Evolutionary conservation across 179 eudicot species (phyloP).

Genomic region (Beta macrorhiza): DNA sequence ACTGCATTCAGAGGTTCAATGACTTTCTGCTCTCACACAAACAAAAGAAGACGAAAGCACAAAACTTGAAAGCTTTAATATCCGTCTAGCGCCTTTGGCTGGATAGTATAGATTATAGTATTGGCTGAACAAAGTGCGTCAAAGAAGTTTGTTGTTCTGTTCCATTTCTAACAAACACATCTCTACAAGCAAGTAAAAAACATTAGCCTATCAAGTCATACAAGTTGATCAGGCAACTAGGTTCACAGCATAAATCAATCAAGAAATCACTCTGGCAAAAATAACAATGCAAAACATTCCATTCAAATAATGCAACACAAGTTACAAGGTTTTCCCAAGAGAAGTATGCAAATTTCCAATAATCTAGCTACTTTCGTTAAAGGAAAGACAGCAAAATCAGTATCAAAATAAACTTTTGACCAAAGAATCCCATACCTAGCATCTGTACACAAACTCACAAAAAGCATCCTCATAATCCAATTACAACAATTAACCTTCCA

Average conservation of each 20-base stretch:
- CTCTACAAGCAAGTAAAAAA: neutral
- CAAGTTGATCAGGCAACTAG: neutral
- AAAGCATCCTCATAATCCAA: conserved; percentile 3
- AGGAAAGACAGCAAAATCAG: neutral
- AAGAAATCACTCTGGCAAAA: neutral
- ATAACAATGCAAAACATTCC: conserved; percentile 10
- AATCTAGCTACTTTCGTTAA: conserved; percentile 11
- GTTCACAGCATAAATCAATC: neutral
- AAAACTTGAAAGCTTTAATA: neutral
- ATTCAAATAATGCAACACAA: conserved; percentile 14
- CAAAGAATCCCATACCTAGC: conserved; percentile 31
- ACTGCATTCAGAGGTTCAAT: neutral
- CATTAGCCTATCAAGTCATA: neutral
- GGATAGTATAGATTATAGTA: neutral
- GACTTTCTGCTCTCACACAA: neutral
- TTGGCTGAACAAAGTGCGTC: neutral
- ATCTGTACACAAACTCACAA: conserved; percentile 25
- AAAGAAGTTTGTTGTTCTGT: too few species aligned
- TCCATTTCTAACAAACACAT: neutral
- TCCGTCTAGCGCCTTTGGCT: neutral
- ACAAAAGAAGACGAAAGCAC: neutral
- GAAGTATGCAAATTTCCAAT: conserved; percentile 8
- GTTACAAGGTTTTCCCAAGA: conserved; percentile 18
- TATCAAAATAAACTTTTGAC: conserved; percentile 8
- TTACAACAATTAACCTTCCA: conserved; percentile 20